Evolutionary conservation across 371 early-diverging fungal species (phyloP).

Genomic region (Blastocladiella emersonii): DNA sequence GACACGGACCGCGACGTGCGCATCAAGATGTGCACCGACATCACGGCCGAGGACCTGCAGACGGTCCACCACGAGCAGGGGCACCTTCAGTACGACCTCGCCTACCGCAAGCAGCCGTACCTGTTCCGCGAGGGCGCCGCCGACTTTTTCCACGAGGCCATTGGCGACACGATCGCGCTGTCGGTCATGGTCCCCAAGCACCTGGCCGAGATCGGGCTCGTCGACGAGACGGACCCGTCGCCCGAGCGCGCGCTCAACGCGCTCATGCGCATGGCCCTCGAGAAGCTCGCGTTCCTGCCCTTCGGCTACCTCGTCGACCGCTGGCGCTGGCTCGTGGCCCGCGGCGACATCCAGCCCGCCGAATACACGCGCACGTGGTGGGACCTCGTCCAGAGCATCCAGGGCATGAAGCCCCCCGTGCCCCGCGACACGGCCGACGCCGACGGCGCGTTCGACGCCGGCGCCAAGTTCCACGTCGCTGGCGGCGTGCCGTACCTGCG

Average conservation of each 20-base stretch:
- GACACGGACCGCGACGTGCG: conserved; percentile 11
- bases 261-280: conserved; percentile 14
- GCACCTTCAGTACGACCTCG: conserved; percentile 14
- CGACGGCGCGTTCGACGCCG: conserved; percentile 12
- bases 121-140: conserved; percentile 12
- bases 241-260: conserved; percentile 11
- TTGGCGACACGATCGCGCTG: conserved; percentile 15
- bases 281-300: conserved; percentile 12
- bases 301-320: conserved; percentile 12
- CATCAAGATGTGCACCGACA: conserved; percentile 17
- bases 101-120: conserved; percentile 11
- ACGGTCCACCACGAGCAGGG: conserved; percentile 20
- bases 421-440: conserved; percentile 2
- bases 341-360: conserved; percentile 7
- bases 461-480: conserved; percentile 12
- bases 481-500: conserved; percentile 13
- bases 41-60: conserved; percentile 10
- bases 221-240: not conserved
- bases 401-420: conserved; percentile 7
- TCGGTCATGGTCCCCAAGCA: conserved; percentile 12
- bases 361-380: conserved; percentile 9
- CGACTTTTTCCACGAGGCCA: conserved; percentile 16
- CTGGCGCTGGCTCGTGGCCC: conserved; percentile 11
- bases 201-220: conserved; percentile 11
- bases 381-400: conserved; percentile 6